Evolutionary conservation across 805 yeast genomes (phyloP).

Genomic region (Sugiyamaella qingdaonensis): DNA sequence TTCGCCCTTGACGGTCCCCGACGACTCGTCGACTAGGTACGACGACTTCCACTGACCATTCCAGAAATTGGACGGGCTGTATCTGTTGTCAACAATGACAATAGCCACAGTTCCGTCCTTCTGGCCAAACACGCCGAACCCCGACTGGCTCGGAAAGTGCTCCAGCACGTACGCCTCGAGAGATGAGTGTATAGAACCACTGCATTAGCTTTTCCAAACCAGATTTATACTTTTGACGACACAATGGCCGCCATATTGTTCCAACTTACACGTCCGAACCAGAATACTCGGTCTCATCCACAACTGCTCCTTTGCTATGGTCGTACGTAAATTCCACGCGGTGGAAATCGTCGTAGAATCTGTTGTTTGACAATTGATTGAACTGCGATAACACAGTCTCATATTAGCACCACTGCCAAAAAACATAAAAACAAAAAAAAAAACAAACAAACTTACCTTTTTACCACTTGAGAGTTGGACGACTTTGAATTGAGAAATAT

Average conservation of each 20-base stretch:
- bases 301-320: slow-evolving; percentile 20
- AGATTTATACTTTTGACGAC: background rate
- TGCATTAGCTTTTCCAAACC: background rate
- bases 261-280: background rate
- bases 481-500: slow-evolving; percentile 37
- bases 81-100: slow-evolving; percentile 64
- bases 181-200: background rate
- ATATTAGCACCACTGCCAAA: background rate
- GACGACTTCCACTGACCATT: slow-evolving; percentile 84
- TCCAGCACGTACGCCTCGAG: slow-evolving; percentile 48
- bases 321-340: slow-evolving; percentile 28
- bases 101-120: slow-evolving; percentile 36
- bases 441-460: slow-evolving; percentile 14
- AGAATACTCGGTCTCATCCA: background rate
- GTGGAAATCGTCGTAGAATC: slow-evolving; percentile 47
- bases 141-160: slow-evolving; percentile 61
- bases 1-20: slow-evolving; percentile 43
- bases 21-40: slow-evolving; percentile 43
- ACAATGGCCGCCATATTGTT: background rate
- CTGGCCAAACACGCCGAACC: slow-evolving; percentile 42
- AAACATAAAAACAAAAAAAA: background rate
- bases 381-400: slow-evolving; percentile 44
- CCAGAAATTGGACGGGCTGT: slow-evolving; percentile 74
- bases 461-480: slow-evolving; percentile 30
- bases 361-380: slow-evolving; percentile 45